phyloP scores from a whole-genome alignment of 345 rosid species.

The Microcos paniculata region DNA sequence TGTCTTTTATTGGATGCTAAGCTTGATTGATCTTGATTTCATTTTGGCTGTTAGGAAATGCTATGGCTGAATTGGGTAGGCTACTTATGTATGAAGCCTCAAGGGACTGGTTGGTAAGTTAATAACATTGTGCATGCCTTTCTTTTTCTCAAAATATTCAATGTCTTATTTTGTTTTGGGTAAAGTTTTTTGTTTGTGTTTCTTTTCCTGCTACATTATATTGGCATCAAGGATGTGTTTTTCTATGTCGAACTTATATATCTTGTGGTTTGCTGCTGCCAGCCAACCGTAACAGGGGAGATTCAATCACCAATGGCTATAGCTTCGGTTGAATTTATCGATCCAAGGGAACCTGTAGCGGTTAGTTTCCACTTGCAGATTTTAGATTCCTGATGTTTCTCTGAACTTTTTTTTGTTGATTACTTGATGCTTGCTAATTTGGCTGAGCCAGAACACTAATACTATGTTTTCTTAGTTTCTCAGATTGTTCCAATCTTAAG shows the following conservation, averaged over 20 bases:
- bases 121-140: not conserved
- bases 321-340: slow-evolving; percentile 89
- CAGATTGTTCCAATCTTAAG: slow-evolving; percentile 91
- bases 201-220: not conserved
- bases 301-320: slow-evolving; percentile 88
- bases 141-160: not conserved
- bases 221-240: not conserved
- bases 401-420: not conserved
- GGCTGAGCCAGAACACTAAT: not conserved
- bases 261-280: slow-evolving; percentile 14
- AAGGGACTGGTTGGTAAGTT: slow-evolving; percentile 87
- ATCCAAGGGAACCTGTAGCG: slow-evolving; percentile 91
- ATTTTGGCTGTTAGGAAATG: slow-evolving; percentile 51
- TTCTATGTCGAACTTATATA: not conserved
- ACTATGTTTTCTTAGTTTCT: slow-evolving; percentile 17
- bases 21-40: not conserved
- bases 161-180: not conserved
- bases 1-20: not conserved
- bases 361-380: slow-evolving; percentile 34
- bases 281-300: slow-evolving; percentile 86
- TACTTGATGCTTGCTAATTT: not conserved
- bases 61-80: slow-evolving; percentile 92
- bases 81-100: slow-evolving; percentile 87
- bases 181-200: not conserved
- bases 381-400: not conserved